phyloP scores from a whole-genome alignment of 208 protist species.

The Phytomonas sp. region DNA sequence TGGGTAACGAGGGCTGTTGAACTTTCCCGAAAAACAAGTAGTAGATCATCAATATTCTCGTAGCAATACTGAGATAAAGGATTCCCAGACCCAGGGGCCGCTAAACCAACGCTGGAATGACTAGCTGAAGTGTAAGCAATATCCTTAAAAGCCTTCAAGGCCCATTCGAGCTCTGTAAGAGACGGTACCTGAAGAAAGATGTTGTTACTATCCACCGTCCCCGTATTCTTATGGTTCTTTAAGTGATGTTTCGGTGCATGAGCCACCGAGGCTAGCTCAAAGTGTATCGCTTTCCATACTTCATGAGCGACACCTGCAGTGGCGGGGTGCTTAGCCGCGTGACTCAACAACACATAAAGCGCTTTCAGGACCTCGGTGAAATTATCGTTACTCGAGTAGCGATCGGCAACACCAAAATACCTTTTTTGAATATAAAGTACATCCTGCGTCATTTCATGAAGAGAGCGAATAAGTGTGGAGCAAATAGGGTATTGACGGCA shows the following conservation, averaged over 20 bases:
- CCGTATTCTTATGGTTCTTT: background rate
- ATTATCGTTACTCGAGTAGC: background rate
- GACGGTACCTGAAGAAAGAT: background rate
- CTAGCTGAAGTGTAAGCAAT: background rate
- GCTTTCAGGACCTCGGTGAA: background rate
- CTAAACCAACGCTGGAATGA: background rate
- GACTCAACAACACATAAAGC: background rate
- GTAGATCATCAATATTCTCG: background rate
- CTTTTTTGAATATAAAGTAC: background rate
- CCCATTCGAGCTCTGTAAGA: background rate
- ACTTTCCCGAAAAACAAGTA: background rate
- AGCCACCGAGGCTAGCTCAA: background rate
- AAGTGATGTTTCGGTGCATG: background rate
- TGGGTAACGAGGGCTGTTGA: background rate
- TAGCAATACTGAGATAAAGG: background rate
- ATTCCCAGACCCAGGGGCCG: background rate
- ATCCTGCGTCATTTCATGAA: background rate
- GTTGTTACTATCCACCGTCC: background rate
- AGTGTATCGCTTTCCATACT: background rate
- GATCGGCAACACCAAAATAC: background rate
- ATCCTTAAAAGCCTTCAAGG: background rate
- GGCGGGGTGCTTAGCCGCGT: background rate
- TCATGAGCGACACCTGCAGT: background rate
- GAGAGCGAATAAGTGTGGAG: background rate
- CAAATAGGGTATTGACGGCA: background rate